Percentiles rank a stretch among this genome's conserved stretches.
phyloP scores from a whole-genome alignment of 306 rosid genomes.

The Begonia loranthoides region DNA sequence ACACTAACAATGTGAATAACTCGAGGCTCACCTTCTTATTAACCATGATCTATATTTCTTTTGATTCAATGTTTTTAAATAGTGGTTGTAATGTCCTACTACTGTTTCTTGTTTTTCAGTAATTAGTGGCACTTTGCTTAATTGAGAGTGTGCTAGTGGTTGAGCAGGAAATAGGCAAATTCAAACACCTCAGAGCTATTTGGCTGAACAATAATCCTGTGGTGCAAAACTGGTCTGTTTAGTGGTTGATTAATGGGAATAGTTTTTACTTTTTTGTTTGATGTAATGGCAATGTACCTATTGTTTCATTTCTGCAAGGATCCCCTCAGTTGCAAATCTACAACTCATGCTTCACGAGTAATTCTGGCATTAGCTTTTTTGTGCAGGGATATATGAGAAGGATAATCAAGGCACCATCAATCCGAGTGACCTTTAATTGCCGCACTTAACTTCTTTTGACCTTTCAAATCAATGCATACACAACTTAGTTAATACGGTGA shows the following conservation, averaged over 20 bases:
- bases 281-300: constrained; percentile 3
- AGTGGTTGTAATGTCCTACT: background rate
- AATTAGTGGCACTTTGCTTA: constrained; percentile 69
- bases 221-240: constrained; percentile 30
- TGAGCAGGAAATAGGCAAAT: constrained; percentile 49
- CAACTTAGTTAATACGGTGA: constrained; percentile 51
- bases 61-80: too few species aligned
- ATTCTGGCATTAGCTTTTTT: constrained; percentile 78
- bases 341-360: constrained; percentile 55
- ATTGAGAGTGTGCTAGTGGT: constrained; percentile 36
- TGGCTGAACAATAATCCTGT: constrained; percentile 74
- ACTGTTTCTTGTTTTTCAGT: constrained; percentile 25
- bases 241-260: background rate
- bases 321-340: constrained; percentile 55
- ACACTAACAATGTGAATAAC: background rate
- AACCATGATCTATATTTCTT: too few species aligned
- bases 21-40: too few species aligned
- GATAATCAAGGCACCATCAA: constrained; percentile 45
- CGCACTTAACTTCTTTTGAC: constrained; percentile 45
- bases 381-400: constrained; percentile 66
- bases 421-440: constrained; percentile 30
- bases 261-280: constrained; percentile 3
- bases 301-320: constrained; percentile 34
- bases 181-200: constrained; percentile 58
- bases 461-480: constrained; percentile 59